phyloP scores from a whole-genome alignment of 192 early-diverging fungal genomes.

The Helicostylum pulchrum region DNA sequence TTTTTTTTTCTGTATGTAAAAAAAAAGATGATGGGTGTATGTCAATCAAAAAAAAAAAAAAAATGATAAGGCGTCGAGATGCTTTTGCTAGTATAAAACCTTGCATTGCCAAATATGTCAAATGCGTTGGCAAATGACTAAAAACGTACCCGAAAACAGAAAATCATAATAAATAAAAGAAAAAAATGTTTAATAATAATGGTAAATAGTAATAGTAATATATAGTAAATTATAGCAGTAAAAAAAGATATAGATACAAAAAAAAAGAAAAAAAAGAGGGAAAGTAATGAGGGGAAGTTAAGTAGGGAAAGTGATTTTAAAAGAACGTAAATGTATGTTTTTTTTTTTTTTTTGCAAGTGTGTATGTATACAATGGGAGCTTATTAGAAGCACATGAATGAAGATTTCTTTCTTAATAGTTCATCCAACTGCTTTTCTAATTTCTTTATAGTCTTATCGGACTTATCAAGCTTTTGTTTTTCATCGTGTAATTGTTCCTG shows the following conservation, averaged over 20 bases:
- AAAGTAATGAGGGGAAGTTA: background rate
- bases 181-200: slow-evolving; percentile 4
- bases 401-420: slow-evolving; percentile 44
- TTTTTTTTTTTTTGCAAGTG: no score
- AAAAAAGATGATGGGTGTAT: no score
- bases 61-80: no score
- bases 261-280: slow-evolving; percentile 1
- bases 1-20: no score
- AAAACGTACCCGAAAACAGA: no score
- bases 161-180: background rate
- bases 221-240: background rate
- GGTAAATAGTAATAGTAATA: background rate
- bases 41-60: no score
- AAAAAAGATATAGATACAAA: background rate
- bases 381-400: slow-evolving; percentile 50
- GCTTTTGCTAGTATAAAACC: no score
- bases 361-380: no score
- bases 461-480: slow-evolving; percentile 6
- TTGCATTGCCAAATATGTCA: no score
- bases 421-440: slow-evolving; percentile 50
- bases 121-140: no score
- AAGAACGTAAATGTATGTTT: no score
- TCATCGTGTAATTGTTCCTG: background rate
- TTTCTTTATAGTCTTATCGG: slow-evolving; percentile 33
- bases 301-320: no score